Evolutionary conservation across 352 stramenopile species (phyloP), one percentile per base, ranked within the genome.

Genomic region (Globisporangium nodosum): DNA sequence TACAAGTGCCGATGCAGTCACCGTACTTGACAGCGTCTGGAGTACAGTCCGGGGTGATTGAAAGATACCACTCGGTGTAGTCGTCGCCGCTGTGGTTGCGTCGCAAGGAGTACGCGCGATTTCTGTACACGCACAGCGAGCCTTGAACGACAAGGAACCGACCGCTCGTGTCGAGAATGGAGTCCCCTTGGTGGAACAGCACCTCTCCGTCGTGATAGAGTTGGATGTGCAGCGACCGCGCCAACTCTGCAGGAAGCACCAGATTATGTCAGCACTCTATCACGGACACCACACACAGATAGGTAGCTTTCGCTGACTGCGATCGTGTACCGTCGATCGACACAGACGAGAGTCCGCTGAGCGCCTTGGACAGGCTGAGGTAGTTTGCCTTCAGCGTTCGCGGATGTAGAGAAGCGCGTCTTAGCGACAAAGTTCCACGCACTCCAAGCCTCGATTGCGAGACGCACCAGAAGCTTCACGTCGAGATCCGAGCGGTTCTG

Each of bases 401-500:
- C 2, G 8, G 57, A 24, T 30, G 13, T 12, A 8, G 15, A 27
- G 45, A n/a, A 27, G 24, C 24, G 24, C 24, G 24, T 27, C 24
- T 27, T 27, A 27, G 24, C 24, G 24, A 27, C 24, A 27, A 27
- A 27, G 24, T 27, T 27, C 24, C 24, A 27, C 24, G 2, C 24
- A 27, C 24, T 27, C 24, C 24, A 27, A 27, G 24, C 24, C 24
- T 27, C 24, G 24, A 27, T 27, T 27, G 24, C 24, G 24, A 27
- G 24, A 27, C 56, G 20, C 54, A 85, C 72, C 56, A 85, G 46
- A 8, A 85, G 54, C 57, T 82, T 85, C 39, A 82, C 55, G 55
- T 81, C 74, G 18, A 80, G 42, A n/a, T 82, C 72, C 3, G 65
- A 71, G 30, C 74, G 65, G 31, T 70, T 67, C 39, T 78, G 61